Evolutionary conservation across 2,329 filamentous ascomycete genomes (phyloP), one percentile per base, ranked within the genome.

Genomic region (Chrysoporthe austroafricana): DNA sequence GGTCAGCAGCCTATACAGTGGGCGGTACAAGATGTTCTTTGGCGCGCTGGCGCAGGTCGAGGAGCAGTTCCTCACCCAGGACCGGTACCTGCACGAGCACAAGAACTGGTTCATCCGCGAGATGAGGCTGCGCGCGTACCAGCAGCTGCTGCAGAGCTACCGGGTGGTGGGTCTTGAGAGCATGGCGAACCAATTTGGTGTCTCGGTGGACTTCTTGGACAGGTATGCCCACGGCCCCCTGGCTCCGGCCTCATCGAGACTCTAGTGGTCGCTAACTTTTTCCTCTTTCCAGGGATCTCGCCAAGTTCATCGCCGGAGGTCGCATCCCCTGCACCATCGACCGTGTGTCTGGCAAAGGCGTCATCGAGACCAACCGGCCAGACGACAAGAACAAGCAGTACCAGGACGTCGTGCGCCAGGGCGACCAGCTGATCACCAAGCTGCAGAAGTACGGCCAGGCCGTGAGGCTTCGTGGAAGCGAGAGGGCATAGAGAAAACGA

Each of bases 331-430:
- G 96, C 85, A 98, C 94, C 34, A 98, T 99, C 74, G 96, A 99
- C 81, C 92, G 96, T 65, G 96, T 99, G 72, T 93, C 94, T 69
- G 96, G 95, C 73, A 96, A 96, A 79, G 95, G 95, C 63, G 92
- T 98, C 73, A 98, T 99, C 75, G 96, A 98, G 86, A 99, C 96
- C 57, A 97, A 97, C 83, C 88, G 96, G 65, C 94, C 95, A 9
- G 96, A 98, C 78, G 94, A 97, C 83, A 99, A 99, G 90, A 98
- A 98, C 86, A 97, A 97, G 87, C 96, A 99, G 83, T 99, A 99
- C 81, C 92, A 94, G 74, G 96, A 99, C 75, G 94, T 98, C 48
- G 94, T 99, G 70, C 96, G 96, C 83, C 96, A 98, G 79, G 96
- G 96, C 43, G 96, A 99, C 80, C 92, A 97, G 81, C 86, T 99